phyloP scores from a whole-genome alignment of 1,284 basidiomycete genomes.

The Sporisorium reilianum region DNA sequence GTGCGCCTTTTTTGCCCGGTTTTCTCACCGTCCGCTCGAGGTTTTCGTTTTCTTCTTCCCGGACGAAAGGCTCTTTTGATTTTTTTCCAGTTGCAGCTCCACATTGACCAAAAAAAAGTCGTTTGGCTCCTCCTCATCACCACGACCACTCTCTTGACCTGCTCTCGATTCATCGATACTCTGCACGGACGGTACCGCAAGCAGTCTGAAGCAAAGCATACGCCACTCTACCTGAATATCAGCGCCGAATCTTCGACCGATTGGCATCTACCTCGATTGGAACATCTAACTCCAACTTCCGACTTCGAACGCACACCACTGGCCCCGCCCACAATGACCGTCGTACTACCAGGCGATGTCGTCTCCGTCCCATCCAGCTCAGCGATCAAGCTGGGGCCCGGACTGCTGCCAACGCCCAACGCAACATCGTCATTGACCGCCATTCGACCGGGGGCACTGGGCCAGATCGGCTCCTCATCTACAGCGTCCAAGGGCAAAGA shows the following conservation, averaged over 20 bases:
- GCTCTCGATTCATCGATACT: too few relatives aligned
- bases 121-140: neutral
- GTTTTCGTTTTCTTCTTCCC: constrained; percentile 7
- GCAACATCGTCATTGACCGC: constrained; percentile 38
- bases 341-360: constrained; percentile 59
- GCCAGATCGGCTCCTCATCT: constrained; percentile 28
- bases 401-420: constrained; percentile 44
- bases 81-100: neutral
- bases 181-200: too few relatives aligned
- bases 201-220: too few relatives aligned
- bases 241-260: neutral
- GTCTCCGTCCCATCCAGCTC: constrained; percentile 28
- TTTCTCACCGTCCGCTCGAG: neutral
- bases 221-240: too few relatives aligned
- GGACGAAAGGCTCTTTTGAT: constrained; percentile 9
- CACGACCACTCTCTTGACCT: neutral
- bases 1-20: constrained; percentile 5
- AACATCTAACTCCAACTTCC: neutral
- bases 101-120: neutral
- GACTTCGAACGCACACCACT: neutral
- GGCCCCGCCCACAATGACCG: constrained; percentile 46
- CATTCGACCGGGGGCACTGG: constrained; percentile 47
- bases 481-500: neutral
- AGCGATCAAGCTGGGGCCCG: constrained; percentile 55
- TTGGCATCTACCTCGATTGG: neutral